Evolutionary conservation across 176 grass and related monocot genomes (phyloP).

Genomic region (Triticum dicoccoides): DNA sequence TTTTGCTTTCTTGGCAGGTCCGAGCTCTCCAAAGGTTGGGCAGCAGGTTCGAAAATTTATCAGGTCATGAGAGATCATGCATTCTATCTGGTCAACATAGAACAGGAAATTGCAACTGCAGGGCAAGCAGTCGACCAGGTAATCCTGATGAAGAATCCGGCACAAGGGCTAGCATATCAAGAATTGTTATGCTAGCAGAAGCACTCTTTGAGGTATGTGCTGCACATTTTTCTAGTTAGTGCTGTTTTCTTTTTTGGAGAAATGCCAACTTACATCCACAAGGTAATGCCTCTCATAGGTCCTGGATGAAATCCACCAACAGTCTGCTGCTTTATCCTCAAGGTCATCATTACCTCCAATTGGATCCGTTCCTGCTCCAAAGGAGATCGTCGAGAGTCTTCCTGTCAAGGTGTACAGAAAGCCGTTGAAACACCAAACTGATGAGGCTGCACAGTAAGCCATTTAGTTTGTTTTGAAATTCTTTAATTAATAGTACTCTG

Average conservation of each 20-base stretch:
- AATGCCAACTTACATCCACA: conserved; percentile 16
- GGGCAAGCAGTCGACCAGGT: conserved; percentile 44
- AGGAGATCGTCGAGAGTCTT: conserved; percentile 78
- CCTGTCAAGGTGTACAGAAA: conserved; percentile 82
- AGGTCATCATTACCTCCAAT: conserved; percentile 86
- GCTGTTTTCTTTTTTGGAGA: conserved; percentile 24
- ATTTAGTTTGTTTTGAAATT: conserved; percentile 1
- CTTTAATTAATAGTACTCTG: not conserved
- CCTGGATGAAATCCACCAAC: conserved; percentile 98
- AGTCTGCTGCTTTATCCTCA: conserved; percentile 80
- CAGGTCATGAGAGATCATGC: conserved; percentile 89
- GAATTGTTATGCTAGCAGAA: conserved; percentile 97
- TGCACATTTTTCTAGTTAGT: conserved; percentile 16
- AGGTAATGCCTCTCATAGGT: conserved; percentile 50
- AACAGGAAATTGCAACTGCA: conserved; percentile 79
- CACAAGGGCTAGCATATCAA: conserved; percentile 86
- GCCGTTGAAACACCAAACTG: conserved; percentile 52
- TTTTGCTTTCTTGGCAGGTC: conserved; percentile 61
- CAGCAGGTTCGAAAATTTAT: conserved; percentile 88
- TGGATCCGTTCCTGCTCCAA: conserved; percentile 91
- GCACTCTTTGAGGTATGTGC: conserved; percentile 86
- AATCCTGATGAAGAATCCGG: conserved; percentile 84
- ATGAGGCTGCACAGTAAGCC: conserved; percentile 79
- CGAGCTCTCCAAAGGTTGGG: conserved; percentile 94
- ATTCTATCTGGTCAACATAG: conserved; percentile 88